Evolutionary conservation across 768 basidiomycete genomes (phyloP).

Genomic region (Leccinum olivaceopallidum): DNA sequence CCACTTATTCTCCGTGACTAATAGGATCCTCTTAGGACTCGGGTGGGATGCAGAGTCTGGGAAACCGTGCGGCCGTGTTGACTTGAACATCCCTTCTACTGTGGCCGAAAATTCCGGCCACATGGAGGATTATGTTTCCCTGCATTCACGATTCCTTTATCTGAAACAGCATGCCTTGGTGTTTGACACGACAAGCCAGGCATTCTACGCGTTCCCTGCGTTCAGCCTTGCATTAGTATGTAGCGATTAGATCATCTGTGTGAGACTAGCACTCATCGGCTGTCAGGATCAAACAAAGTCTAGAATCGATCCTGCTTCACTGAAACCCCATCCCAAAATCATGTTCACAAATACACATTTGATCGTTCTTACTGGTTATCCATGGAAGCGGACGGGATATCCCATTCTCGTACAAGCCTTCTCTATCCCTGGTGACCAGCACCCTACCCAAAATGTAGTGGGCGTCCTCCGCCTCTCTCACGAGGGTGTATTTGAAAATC

Average conservation of each 20-base stretch:
- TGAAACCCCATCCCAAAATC: background rate
- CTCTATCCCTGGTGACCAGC: background rate
- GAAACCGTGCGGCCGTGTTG: background rate
- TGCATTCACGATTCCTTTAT: background rate
- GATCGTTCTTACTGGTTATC: background rate
- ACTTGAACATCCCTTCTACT: background rate
- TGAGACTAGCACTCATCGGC: background rate
- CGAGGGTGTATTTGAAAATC: background rate
- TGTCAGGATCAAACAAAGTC: background rate
- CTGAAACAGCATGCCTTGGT: background rate
- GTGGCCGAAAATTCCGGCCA: too few species aligned
- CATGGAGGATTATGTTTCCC: background rate
- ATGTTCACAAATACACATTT: background rate
- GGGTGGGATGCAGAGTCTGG: background rate
- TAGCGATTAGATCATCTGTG: background rate
- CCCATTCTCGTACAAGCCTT: background rate
- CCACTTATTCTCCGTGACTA: background rate
- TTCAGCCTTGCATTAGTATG: background rate
- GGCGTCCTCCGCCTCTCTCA: background rate
- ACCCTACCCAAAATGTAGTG: background rate
- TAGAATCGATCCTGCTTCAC: background rate
- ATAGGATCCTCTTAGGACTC: background rate
- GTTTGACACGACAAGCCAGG: background rate
- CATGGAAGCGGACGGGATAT: background rate
- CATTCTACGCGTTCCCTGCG: background rate